Evolutionary conservation across 352 stramenopile genomes (phyloP).

Genomic region (Globisporangium camurandrum): DNA sequence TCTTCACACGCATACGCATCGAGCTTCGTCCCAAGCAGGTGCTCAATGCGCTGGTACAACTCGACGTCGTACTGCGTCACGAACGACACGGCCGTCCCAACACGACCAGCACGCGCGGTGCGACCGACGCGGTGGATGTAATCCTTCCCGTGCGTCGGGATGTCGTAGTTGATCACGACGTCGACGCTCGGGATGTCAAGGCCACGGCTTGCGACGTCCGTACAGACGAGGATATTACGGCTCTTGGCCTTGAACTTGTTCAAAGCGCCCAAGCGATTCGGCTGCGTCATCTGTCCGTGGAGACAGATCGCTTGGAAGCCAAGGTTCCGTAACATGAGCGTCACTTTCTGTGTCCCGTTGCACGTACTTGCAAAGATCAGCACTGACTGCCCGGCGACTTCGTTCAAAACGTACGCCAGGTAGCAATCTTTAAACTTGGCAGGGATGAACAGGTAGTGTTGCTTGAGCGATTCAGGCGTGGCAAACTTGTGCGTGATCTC

Average conservation of each 20-base stretch:
- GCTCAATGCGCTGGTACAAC: conserved; percentile 96
- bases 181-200: conserved; percentile 98
- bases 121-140: conserved; percentile 99
- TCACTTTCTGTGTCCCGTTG: conserved; percentile 94
- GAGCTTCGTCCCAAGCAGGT: conserved; percentile 82
- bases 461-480: conserved; percentile 96
- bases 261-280: conserved; percentile 94
- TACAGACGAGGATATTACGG: conserved; percentile 86
- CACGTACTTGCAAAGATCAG: conserved; percentile 98
- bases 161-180: conserved; percentile 99
- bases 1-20: conserved; percentile 84
- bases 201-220: conserved; percentile 86
- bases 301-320: conserved; percentile 97
- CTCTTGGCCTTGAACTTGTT: conserved; percentile 96
- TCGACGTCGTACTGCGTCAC: conserved; percentile 99
- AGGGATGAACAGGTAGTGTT: conserved; percentile 99
- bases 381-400: conserved; percentile 95
- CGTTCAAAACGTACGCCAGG: conserved; percentile 97
- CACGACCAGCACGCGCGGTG: conserved; percentile 93
- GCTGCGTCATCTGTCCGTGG: conserved; percentile 98
- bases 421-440: conserved; percentile 99
- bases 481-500: conserved; percentile 98
- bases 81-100: conserved; percentile 94
- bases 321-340: conserved; percentile 96
- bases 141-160: conserved; percentile 97